These are phyloP conservation scores for Epicoccum nigrum DNA, from an alignment of 2,329 filamentous ascomycete genomes.

Conservation along the genomic window DNA sequence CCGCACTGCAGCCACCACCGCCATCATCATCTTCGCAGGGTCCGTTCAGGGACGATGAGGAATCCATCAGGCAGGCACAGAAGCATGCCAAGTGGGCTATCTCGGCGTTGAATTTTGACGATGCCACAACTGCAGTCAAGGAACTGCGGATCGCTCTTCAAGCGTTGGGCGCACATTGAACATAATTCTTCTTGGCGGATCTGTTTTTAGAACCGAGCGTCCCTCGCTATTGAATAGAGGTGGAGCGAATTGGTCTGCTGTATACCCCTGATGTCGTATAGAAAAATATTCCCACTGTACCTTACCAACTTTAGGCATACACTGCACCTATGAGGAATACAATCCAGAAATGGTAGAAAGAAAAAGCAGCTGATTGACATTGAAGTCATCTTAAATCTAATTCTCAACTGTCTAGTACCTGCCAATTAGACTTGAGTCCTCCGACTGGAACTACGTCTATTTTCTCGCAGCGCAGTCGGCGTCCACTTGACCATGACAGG, in stretches of 20 bases:
- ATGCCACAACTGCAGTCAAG: constrained; percentile 85
- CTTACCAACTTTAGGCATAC: too few relatives aligned
- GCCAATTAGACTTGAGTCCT: too few relatives aligned
- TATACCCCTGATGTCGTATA: constrained; percentile 22
- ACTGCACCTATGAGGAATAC: too few relatives aligned
- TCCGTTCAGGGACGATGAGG: constrained; percentile 66
- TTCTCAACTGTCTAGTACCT: too few relatives aligned
- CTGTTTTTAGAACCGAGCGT: constrained; percentile 1
- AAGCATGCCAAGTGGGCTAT: constrained; percentile 98
- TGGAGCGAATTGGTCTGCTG: neutral
- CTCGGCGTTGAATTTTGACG: constrained; percentile 94
- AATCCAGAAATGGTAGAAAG: too few relatives aligned
- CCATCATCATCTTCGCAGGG: constrained; percentile 39
- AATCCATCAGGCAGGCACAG: constrained; percentile 77
- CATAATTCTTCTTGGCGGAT: neutral
- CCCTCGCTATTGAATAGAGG: constrained; percentile 2
- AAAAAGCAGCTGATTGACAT: too few relatives aligned
- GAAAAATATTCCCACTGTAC: too few relatives aligned
- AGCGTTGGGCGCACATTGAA: constrained; percentile 67
- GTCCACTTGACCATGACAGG: too few relatives aligned
- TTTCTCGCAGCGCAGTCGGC: too few relatives aligned
- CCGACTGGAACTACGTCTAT: too few relatives aligned
- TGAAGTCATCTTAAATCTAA: too few relatives aligned
- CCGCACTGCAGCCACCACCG: constrained; percentile 21
- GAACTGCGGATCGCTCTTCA: constrained; percentile 79